Percentiles rank a stretch among this genome's conserved stretches.
Evolutionary conservation across 345 rosid genomes (phyloP).

Genomic region (Syzygium aromaticum): DNA sequence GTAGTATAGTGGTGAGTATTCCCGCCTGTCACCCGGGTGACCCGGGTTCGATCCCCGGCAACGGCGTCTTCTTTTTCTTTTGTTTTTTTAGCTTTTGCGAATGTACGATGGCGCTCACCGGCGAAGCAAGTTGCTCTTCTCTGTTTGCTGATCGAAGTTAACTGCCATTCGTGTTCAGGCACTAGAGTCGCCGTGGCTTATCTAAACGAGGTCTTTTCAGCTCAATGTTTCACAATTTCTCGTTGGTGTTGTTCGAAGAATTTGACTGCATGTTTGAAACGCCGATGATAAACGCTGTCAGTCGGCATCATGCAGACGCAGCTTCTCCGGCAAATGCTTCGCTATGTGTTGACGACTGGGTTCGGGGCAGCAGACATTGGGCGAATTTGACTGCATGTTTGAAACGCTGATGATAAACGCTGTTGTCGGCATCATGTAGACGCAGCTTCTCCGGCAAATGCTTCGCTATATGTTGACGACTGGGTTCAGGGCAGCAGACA

Average conservation of each 20-base stretch:
- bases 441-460: constrained; percentile 77
- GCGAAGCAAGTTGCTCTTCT: no score
- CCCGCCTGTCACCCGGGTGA: constrained; percentile 95
- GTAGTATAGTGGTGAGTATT: constrained; percentile 97
- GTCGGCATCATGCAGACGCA: no score
- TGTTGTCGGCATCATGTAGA: constrained; percentile 21
- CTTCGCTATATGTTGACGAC: constrained; percentile 81
- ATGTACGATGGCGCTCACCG: no score
- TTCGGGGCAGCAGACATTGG: no score
- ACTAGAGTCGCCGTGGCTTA: constrained; percentile 84
- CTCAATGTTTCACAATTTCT: not conserved
- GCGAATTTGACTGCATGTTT: not conserved
- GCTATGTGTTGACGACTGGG: no score
- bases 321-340: no score
- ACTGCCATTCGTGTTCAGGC: constrained; percentile 17
- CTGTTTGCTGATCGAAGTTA: no score
- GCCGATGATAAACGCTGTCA: no score
- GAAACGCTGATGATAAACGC: not conserved
- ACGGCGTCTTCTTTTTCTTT: constrained; percentile 22
- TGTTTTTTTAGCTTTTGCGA: no score
- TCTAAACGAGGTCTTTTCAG: constrained; percentile 62
- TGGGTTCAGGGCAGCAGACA: constrained; percentile 95
- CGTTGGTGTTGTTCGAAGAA: no score
- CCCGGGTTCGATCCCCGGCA: constrained; percentile 99
- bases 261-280: no score